phyloP scores from a whole-genome alignment of 2,329 filamentous ascomycete genomes.

The Fusarium kyushuense region DNA sequence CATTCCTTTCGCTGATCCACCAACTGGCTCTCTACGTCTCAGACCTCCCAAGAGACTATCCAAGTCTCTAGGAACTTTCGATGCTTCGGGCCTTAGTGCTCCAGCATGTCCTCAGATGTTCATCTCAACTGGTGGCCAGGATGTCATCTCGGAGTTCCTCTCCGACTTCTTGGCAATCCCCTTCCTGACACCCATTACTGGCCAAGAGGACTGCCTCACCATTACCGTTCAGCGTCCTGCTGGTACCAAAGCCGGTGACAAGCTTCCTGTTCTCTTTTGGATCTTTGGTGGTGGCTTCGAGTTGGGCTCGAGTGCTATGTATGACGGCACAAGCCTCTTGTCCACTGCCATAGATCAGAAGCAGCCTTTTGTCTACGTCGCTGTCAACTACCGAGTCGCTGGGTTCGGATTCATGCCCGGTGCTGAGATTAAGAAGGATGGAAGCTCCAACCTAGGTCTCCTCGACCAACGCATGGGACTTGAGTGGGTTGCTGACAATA shows the following conservation, averaged over 20 bases:
- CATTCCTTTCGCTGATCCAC: constrained; percentile 80
- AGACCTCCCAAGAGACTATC: constrained; percentile 73
- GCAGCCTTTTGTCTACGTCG: constrained; percentile 76
- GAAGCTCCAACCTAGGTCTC: constrained; percentile 76
- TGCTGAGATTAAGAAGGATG: constrained; percentile 74
- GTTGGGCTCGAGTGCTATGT: constrained; percentile 63
- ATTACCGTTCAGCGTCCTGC: constrained; percentile 70
- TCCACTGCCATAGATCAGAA: constrained; percentile 56
- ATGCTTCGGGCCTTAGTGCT: constrained; percentile 66
- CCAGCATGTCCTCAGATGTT: constrained; percentile 79
- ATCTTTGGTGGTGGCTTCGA: constrained; percentile 77
- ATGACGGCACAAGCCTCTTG: constrained; percentile 64
- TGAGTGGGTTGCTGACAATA: constrained; percentile 83
- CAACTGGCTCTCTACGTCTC: constrained; percentile 73
- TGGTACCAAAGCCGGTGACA: constrained; percentile 65
- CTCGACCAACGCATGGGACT: constrained; percentile 79
- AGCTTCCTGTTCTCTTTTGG: constrained; percentile 77
- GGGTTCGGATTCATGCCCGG: constrained; percentile 81
- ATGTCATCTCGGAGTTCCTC: constrained; percentile 59
- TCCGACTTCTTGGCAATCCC: constrained; percentile 66
- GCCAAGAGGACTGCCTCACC: constrained; percentile 74
- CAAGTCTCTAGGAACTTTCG: constrained; percentile 68
- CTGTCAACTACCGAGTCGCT: constrained; percentile 81
- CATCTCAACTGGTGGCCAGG: constrained; percentile 62
- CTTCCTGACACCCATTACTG: constrained; percentile 66